Conservation (phyloP, 768 basidiomycete species). For the Mrakia hoshinonis region DNA sequence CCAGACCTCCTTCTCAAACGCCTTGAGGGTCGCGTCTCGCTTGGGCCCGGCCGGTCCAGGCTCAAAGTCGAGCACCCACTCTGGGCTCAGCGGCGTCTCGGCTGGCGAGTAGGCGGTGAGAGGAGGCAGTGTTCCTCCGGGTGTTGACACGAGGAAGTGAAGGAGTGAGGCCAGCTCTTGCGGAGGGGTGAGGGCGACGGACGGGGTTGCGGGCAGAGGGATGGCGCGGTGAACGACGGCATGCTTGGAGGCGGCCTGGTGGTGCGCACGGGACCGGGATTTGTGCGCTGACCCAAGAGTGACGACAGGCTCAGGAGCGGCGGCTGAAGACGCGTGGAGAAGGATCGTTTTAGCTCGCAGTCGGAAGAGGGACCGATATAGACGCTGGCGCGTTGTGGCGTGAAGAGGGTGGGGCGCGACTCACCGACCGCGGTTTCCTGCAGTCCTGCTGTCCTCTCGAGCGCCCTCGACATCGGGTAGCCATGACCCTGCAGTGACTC, state of each 20-base stretch:
- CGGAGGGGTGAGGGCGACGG: not conserved
- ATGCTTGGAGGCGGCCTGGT: not conserved
- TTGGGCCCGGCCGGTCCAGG: conserved; percentile 5
- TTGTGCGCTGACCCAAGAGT: no score
- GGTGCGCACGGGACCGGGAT: no score
- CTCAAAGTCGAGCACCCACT: conserved; percentile 28
- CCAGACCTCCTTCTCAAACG: conserved; percentile 22
- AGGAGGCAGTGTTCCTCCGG: conserved; percentile 19
- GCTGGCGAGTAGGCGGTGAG: not conserved
- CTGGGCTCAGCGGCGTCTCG: conserved; percentile 2
- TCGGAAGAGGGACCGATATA: no score
- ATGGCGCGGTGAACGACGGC: not conserved
- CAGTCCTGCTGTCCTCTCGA: conserved; percentile 3
- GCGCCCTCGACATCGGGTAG: conserved; percentile 13
- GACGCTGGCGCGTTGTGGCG: no score
- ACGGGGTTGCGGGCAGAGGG: not conserved
- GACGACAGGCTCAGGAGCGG: no score
- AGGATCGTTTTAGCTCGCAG: no score
- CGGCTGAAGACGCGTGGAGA: no score
- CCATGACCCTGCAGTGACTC: not conserved
- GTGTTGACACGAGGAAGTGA: conserved; percentile 16
- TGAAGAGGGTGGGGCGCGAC: not conserved
- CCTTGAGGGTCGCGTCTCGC: not conserved
- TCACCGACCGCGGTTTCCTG: not conserved
- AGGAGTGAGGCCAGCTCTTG: conserved; percentile 21